A percentile compares a stretch with the other conserved stretches of the same genome.
Evolutionary conservation across 2,329 filamentous ascomycete genomes (phyloP).

Genomic region (Podosphaera leucotricha): DNA sequence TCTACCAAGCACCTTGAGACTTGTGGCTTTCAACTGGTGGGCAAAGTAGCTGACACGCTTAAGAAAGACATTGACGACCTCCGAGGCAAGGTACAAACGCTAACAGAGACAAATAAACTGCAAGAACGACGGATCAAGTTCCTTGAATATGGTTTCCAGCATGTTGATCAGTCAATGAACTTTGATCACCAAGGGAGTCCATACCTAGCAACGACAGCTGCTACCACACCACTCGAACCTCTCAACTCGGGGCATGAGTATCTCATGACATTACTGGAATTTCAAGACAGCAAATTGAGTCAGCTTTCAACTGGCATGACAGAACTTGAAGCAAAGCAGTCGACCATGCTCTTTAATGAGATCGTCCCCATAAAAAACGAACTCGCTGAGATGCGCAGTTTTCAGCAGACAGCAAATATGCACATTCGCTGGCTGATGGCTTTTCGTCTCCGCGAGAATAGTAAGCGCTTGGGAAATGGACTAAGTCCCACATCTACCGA

Average conservation of each 20-base stretch:
- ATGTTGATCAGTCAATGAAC: slow-evolving; percentile 10
- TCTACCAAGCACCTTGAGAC: slow-evolving; percentile 22
- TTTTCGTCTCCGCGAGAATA: slow-evolving; percentile 14
- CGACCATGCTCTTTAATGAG: slow-evolving; percentile 36
- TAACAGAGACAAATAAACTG: slow-evolving; percentile 19
- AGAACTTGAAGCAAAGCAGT: slow-evolving; percentile 35
- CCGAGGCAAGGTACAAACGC: slow-evolving; percentile 22
- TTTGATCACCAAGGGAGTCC: slow-evolving; percentile 9
- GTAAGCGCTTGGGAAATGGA: slow-evolving; percentile 5
- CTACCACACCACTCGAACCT: slow-evolving; percentile 6
- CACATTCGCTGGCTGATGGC: slow-evolving; percentile 17
- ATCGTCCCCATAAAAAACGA: slow-evolving; percentile 37
- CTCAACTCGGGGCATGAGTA: slow-evolving; percentile 21
- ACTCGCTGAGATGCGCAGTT: slow-evolving; percentile 25
- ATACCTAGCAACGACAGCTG: slow-evolving; percentile 9
- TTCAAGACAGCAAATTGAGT: slow-evolving; percentile 31
- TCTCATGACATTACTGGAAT: slow-evolving; percentile 23
- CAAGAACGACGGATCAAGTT: slow-evolving; percentile 22
- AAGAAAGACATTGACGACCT: slow-evolving; percentile 20
- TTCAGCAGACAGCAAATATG: slow-evolving; percentile 15
- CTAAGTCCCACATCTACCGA: slow-evolving; percentile 4
- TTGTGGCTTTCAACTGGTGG: slow-evolving; percentile 30
- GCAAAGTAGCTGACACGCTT: slow-evolving; percentile 23
- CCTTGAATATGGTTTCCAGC: slow-evolving; percentile 17
- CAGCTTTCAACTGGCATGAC: slow-evolving; percentile 31